Percentiles rank a stretch among this genome's conserved stretches.
Conservation (phyloP, 2,329 filamentous ascomycete genomes). For the Dactylellina parvicollis region DNA sequence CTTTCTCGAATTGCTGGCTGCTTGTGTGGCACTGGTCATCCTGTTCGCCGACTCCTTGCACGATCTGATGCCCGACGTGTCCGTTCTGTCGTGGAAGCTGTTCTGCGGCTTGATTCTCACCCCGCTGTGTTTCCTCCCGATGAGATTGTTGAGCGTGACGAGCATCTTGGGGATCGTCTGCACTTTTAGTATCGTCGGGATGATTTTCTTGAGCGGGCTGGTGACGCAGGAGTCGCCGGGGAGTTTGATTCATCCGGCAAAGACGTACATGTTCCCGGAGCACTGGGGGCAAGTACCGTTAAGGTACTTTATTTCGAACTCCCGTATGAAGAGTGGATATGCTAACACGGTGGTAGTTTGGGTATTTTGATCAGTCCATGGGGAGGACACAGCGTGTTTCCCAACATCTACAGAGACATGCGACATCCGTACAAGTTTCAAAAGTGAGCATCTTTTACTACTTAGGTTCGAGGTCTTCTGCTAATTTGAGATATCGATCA, state of each 20-base stretch:
- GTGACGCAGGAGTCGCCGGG: constrained; percentile 81
- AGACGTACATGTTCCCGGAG: constrained; percentile 81
- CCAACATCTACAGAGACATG: constrained; percentile 84
- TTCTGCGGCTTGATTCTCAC: constrained; percentile 81
- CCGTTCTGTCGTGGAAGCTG: constrained; percentile 81
- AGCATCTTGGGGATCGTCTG: constrained; percentile 92
- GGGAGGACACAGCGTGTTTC: constrained; percentile 80
- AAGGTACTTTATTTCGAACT: constrained; percentile 65
- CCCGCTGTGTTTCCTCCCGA: constrained; percentile 83
- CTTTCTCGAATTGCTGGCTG: constrained; percentile 83
- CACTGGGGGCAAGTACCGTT: constrained; percentile 89
- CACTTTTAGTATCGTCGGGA: constrained; percentile 85
- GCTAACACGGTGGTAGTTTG: constrained; percentile 68
- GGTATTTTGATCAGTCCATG: constrained; percentile 69
- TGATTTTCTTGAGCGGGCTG: constrained; percentile 86
- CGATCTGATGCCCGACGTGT: constrained; percentile 77
- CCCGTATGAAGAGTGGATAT: not conserved
- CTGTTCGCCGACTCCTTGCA: constrained; percentile 92
- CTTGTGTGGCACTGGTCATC: constrained; percentile 87
- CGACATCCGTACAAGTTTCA: constrained; percentile 83
- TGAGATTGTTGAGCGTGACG: constrained; percentile 86
- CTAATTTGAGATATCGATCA: constrained; percentile 56
- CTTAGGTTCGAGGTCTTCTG: not conserved
- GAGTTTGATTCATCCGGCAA: constrained; percentile 81
- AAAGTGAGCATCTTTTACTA: constrained; percentile 44